Evolutionary conservation across 306 rosid species (phyloP).

Genomic region (Prosopis cineraria): DNA sequence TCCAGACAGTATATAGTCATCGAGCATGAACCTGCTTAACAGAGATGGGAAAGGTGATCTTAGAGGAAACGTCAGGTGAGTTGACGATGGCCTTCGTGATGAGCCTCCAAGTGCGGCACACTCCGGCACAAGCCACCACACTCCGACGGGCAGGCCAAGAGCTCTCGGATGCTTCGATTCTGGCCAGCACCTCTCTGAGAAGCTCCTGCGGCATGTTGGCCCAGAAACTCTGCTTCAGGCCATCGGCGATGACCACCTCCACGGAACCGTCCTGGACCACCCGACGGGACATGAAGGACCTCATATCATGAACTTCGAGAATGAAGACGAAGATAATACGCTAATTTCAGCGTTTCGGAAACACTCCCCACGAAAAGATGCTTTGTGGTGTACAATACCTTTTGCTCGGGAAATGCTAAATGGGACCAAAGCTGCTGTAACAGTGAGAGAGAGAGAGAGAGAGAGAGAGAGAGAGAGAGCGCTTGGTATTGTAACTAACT

Average conservation of each 20-base stretch:
- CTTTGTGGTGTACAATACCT: background rate
- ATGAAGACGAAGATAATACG: background rate
- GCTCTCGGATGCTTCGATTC: constrained; percentile 75
- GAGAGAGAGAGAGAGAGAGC: too few species aligned
- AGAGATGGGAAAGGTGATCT: constrained; percentile 87
- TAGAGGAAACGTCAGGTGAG: constrained; percentile 62
- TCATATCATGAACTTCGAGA: constrained; percentile 39
- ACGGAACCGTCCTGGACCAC: constrained; percentile 53
- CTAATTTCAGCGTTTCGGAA: constrained; percentile 27
- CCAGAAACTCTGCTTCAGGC: constrained; percentile 76
- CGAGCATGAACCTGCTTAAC: constrained; percentile 68
- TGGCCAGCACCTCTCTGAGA: constrained; percentile 70
- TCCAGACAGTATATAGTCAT: background rate
- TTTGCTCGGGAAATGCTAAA: background rate
- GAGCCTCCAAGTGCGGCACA: constrained; percentile 84
- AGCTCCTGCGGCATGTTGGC: constrained; percentile 91
- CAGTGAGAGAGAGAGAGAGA: background rate
- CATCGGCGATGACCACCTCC: constrained; percentile 30
- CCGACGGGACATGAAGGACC: constrained; percentile 67
- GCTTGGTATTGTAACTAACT: background rate
- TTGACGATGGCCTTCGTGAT: constrained; percentile 78
- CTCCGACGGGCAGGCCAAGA: constrained; percentile 81
- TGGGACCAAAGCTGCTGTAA: background rate
- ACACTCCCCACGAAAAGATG: background rate
- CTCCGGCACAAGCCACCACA: constrained; percentile 93